Evolutionary conservation across 208 protist genomes (phyloP).

Genomic region (Crithidia thermophila): DNA sequence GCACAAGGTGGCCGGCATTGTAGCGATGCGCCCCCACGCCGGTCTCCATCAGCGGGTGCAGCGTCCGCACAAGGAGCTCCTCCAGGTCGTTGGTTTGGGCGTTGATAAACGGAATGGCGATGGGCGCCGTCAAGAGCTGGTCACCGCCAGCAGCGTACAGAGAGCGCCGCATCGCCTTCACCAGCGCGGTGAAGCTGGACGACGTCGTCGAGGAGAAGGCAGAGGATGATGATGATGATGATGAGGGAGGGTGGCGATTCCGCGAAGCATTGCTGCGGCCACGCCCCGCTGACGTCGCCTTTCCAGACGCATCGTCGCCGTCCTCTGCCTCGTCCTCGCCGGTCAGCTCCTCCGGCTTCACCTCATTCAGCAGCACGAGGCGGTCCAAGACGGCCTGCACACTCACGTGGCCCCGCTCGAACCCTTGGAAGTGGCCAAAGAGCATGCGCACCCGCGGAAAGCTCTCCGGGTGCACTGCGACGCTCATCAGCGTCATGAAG

Average conservation of each 20-base stretch:
- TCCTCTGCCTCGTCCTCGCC: not conserved
- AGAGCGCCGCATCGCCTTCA: constrained; percentile 51
- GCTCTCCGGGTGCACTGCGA: constrained; percentile 51
- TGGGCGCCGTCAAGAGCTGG: constrained; percentile 18
- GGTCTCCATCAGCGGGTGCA: constrained; percentile 25
- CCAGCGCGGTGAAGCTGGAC: constrained; percentile 23
- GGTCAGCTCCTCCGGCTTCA: not conserved
- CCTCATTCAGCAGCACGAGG: constrained; percentile 41
- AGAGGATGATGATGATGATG: too few species aligned
- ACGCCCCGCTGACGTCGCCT: too few species aligned
- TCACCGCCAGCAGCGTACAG: constrained; percentile 43
- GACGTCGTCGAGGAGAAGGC: not conserved
- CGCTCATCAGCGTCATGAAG: constrained; percentile 40
- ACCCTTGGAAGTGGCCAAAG: constrained; percentile 49
- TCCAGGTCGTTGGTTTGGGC: constrained; percentile 50
- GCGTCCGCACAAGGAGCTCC: constrained; percentile 39
- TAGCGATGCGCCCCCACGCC: constrained; percentile 41
- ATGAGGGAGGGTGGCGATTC: too few species aligned
- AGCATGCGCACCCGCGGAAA: constrained; percentile 65
- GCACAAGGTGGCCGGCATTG: constrained; percentile 54
- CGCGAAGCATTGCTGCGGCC: too few species aligned
- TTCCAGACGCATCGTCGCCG: too few species aligned
- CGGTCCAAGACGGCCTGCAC: constrained; percentile 55
- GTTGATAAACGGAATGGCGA: constrained; percentile 65
- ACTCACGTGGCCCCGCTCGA: constrained; percentile 43